Percentiles rank a stretch among this genome's conserved stretches.
Conservation (phyloP, 805 yeast species). For the Candida chilensis region DNA sequence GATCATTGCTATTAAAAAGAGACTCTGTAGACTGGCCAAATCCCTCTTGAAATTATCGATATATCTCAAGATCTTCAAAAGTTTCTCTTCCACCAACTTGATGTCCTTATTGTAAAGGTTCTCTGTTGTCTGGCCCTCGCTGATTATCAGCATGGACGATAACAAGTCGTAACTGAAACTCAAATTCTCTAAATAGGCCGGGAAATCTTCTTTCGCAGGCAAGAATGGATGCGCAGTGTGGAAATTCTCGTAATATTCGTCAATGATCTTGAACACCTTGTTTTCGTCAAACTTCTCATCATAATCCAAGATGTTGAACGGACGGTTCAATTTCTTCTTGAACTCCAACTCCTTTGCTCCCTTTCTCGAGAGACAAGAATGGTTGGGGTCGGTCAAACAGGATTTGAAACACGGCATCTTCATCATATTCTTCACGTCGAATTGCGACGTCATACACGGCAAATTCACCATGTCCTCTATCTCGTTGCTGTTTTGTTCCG, state of each 20-base stretch:
- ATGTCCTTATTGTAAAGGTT: background rate
- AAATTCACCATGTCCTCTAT: background rate
- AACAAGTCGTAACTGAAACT: constrained; percentile 30
- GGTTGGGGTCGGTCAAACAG: background rate
- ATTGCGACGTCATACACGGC: background rate
- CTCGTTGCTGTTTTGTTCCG: background rate
- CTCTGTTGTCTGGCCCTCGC: constrained; percentile 34
- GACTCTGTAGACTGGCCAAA: constrained; percentile 30
- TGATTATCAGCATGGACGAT: constrained; percentile 36
- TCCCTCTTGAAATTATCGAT: constrained; percentile 23
- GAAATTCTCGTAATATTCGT: constrained; percentile 23
- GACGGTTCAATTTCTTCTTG: background rate
- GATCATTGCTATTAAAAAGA: constrained; percentile 29
- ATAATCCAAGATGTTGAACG: constrained; percentile 5
- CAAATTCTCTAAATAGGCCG: constrained; percentile 17
- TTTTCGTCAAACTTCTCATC: constrained; percentile 10
- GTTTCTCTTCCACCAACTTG: constrained; percentile 8
- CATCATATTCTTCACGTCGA: constrained; percentile 5
- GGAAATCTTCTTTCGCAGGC: constrained; percentile 26
- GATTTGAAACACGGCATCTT: background rate
- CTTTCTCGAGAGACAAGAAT: background rate
- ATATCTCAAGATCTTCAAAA: constrained; percentile 12
- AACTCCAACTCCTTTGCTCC: background rate
- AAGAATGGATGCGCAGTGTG: constrained; percentile 38
- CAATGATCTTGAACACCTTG: constrained; percentile 12